Evolutionary conservation across 2,329 filamentous ascomycete species (phyloP).

Genomic region (Colletotrichum musicola): DNA sequence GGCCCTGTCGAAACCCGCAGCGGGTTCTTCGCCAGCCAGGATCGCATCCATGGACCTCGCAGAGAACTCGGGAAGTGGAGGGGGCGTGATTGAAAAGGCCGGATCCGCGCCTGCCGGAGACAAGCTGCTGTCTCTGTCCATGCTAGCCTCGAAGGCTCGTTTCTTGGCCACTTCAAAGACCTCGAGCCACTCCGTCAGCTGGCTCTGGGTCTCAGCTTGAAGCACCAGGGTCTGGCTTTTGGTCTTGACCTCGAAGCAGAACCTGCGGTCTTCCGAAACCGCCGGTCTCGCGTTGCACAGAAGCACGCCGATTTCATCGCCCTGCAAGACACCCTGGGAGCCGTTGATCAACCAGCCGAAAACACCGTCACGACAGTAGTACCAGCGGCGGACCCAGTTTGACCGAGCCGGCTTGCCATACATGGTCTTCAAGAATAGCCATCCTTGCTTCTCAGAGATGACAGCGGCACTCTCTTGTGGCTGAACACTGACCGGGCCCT

Average conservation of each 20-base stretch:
- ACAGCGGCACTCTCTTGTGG: slow-evolving; percentile 62
- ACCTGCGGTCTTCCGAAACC: slow-evolving; percentile 91
- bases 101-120: slow-evolving; percentile 70
- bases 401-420: slow-evolving; percentile 91
- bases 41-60: slow-evolving; percentile 81
- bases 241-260: slow-evolving; percentile 98
- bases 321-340: slow-evolving; percentile 89
- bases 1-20: slow-evolving; percentile 66
- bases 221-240: slow-evolving; percentile 91
- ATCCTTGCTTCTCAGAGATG: slow-evolving; percentile 88
- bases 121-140: slow-evolving; percentile 62
- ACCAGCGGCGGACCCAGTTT: slow-evolving; percentile 93
- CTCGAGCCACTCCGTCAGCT: slow-evolving; percentile 95
- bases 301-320: slow-evolving; percentile 94
- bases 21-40: slow-evolving; percentile 61
- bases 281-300: slow-evolving; percentile 94
- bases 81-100: slow-evolving; percentile 92
- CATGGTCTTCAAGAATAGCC: slow-evolving; percentile 86
- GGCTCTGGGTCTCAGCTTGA: slow-evolving; percentile 91
- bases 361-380: slow-evolving; percentile 94
- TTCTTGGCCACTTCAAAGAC: slow-evolving; percentile 96
- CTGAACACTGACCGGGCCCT: slow-evolving; percentile 74
- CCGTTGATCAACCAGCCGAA: slow-evolving; percentile 95
- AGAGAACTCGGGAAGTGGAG: slow-evolving; percentile 90
- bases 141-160: slow-evolving; percentile 83